A percentile compares a stretch with the other conserved stretches of the same genome.
These are phyloP conservation scores for Pisolithus tinctorius DNA, from an alignment of 768 basidiomycete species.

Conservation along the genomic window DNA sequence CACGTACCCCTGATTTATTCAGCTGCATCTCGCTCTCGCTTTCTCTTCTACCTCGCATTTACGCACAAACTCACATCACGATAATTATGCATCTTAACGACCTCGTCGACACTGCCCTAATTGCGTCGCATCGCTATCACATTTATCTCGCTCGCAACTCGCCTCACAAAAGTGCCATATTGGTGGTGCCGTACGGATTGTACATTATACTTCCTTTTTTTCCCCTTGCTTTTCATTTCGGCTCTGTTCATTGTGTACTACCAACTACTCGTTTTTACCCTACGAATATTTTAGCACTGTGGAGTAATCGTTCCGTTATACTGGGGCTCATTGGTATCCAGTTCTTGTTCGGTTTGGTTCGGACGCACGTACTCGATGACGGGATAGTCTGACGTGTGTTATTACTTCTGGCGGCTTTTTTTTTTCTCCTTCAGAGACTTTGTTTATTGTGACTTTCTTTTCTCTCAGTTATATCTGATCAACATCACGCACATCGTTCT, in stretches of 20 bases:
- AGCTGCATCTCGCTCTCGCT: conserved; percentile 9
- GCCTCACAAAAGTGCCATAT: conserved; percentile 15
- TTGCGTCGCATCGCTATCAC: conserved; percentile 21
- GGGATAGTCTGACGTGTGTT: conserved; percentile 25
- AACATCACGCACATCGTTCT: conserved; percentile 19
- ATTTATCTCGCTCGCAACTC: conserved; percentile 10
- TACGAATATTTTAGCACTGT: conserved; percentile 25
- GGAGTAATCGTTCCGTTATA: conserved; percentile 26
- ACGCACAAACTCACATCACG: conserved; percentile 19
- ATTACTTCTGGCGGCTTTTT: conserved; percentile 6
- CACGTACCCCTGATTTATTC: conserved; percentile 32
- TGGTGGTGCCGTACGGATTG: conserved; percentile 27
- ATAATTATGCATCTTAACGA: conserved; percentile 22
- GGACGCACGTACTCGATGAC: conserved; percentile 22
- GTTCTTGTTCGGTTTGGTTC: conserved; percentile 21
- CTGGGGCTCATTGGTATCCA: conserved; percentile 20
- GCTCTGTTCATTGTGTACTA: conserved; percentile 27
- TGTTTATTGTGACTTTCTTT: conserved; percentile 15
- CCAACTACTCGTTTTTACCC: conserved; percentile 27
- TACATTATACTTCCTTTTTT: conserved; percentile 20
- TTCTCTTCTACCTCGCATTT: conserved; percentile 9
- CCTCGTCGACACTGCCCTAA: conserved; percentile 25
- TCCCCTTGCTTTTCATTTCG: conserved; percentile 9
- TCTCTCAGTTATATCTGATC: conserved; percentile 8
- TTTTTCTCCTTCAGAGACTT: background rate